phyloP scores from a whole-genome alignment of 139 green algal species.

The Chlorella vulgaris region DNA sequence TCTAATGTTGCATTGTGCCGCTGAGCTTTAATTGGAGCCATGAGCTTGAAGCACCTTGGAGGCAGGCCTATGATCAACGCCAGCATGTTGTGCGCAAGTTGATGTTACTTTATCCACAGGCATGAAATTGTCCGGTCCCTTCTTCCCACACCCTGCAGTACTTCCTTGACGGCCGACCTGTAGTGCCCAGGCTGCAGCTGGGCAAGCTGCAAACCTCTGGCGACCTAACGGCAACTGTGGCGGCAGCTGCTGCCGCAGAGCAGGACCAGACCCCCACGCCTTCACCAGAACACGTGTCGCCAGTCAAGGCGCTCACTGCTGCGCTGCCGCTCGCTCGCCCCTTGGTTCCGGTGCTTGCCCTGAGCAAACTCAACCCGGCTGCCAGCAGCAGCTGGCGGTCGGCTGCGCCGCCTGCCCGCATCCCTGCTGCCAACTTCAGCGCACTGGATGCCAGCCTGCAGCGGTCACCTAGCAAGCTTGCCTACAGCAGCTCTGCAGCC shows the following conservation, averaged over 20 bases:
- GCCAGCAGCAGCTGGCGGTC: not conserved
- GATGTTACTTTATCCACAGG: no score
- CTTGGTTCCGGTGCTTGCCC: not conserved
- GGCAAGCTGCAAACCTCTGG: not conserved
- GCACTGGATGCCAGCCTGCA: not conserved
- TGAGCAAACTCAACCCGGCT: slow-evolving; percentile 10
- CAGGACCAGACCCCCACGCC: no score
- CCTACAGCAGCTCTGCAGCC: not conserved
- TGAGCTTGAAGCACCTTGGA: no score
- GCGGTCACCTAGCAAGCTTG: not conserved
- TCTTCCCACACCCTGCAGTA: no score
- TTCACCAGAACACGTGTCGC: no score
- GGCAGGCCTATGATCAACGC: no score
- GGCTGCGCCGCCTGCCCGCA: not conserved
- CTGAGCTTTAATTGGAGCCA: no score
- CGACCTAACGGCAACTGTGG: not conserved
- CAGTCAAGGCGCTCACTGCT: no score
- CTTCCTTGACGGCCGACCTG: slow-evolving; percentile 15
- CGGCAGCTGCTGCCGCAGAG: not conserved
- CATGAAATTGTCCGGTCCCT: no score
- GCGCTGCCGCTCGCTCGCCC: not conserved
- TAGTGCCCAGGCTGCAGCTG: slow-evolving; percentile 19
- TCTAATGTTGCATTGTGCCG: no score
- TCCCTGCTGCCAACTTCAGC: slow-evolving; percentile 9
- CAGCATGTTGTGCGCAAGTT: no score